Base-by-base conservation (phyloP, 2,329 filamentous ascomycete species). In the Chaetomium sp. region DNA sequence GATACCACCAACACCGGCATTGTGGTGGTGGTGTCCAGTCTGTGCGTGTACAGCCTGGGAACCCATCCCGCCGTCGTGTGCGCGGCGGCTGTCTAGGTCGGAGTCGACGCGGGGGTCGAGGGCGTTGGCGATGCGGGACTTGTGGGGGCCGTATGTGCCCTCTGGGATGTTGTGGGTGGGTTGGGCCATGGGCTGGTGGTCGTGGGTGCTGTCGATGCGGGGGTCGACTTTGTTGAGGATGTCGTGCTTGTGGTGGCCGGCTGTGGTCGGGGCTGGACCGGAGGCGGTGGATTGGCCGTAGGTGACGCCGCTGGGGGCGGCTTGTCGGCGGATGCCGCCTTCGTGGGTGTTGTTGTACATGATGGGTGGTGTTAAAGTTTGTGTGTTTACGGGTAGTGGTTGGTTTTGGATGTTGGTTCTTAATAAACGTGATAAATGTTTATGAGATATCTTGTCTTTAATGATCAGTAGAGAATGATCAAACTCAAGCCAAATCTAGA, bases 181-280 rank as follows among this genome's bases (percentile, higher is more conserved):
- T 6, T 44, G 45, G 2, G 50, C n/a, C 43, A 61, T 52, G 33
- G 61, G 56, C 4, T 50, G 46, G 8, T 53, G 43, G 53, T 65
- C 63, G 34, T 54, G 56, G 11, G 61, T 61, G 47, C 55, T 59
- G 58, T 65, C 61, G 50, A 64, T 52, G 44, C 54, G 54, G 2
- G 62, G 63, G 53, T 65, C 63, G 32, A 65, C 50, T 54, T 65
- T 65, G 62, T 65, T 65, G 49, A 65, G 45, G 27, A 62, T 36
- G 57, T 65, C 63, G 59, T 65, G 63, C 36, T 43, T 51, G 57
- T 65, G 63, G 38, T 55, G 62, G 55, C 63, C 63, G 5, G 62
- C 60, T 0, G 63, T 65, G 9, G 59, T 61, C 3, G 59, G 59
- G 5, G 63, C 63, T 1, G 63, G 62, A n/a, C 63, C 63, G 0